Evolutionary conservation across 1,284 basidiomycete species (phyloP).

Genomic region (Austropuccinia psidii): DNA sequence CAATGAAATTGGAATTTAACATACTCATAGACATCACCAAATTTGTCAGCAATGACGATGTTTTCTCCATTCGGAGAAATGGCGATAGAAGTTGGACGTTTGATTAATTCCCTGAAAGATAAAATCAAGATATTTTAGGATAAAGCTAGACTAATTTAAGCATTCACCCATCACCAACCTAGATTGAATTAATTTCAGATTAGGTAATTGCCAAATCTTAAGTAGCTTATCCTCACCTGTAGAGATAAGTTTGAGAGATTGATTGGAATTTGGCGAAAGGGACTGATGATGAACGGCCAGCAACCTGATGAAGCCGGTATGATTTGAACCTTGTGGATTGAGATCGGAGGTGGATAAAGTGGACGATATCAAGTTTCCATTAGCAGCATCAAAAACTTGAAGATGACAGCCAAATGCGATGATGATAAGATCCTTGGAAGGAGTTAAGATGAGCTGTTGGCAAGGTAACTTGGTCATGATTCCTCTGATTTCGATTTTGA

Average conservation of each 20-base stretch:
- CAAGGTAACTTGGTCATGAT: neutral
- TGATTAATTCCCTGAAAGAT: constrained; percentile 19
- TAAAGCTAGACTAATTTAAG: too few relatives aligned
- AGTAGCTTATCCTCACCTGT: constrained; percentile 35
- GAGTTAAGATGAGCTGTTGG: neutral
- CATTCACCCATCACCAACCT: neutral
- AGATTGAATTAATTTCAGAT: constrained; percentile 16
- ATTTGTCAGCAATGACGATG: constrained; percentile 36
- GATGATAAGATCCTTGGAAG: neutral
- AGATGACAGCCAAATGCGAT: neutral
- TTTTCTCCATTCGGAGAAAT: constrained; percentile 33
- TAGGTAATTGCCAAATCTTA: constrained; percentile 29
- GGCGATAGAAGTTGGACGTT: constrained; percentile 24
- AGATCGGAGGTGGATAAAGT: too few relatives aligned
- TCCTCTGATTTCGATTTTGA: neutral
- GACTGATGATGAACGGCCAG: constrained; percentile 25
- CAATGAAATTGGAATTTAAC: neutral
- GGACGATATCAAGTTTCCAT: neutral
- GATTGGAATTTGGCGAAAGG: neutral
- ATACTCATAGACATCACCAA: constrained; percentile 34
- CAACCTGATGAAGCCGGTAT: constrained; percentile 17
- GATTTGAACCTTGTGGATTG: neutral
- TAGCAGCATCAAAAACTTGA: neutral
- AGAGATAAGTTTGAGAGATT: neutral
- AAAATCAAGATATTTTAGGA: too few relatives aligned